Percentiles rank a stretch among this genome's conserved stretches.
Conservation (phyloP, 164 flowering plant species). For the Warburgia ugandensis region DNA sequence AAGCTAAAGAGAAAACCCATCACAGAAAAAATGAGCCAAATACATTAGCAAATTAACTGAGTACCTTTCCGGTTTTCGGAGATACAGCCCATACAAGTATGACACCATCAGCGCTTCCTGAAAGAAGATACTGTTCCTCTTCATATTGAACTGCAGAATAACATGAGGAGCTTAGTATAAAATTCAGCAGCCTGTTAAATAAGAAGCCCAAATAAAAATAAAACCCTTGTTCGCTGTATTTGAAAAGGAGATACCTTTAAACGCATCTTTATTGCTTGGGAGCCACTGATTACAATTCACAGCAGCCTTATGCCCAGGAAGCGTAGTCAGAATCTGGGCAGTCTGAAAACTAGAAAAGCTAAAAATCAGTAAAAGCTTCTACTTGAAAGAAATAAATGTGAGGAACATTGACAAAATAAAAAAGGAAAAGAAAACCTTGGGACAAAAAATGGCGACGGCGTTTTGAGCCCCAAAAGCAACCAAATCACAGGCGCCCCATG, state of each 20-base stretch:
- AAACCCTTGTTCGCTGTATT: neutral
- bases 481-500: conserved; percentile 83
- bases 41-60: too few relatives aligned
- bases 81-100: conserved; percentile 76
- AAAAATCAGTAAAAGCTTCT: neutral
- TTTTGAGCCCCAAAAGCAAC: conserved; percentile 87
- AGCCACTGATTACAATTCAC: conserved; percentile 91
- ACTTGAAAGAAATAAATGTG: neutral
- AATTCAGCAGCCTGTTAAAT: neutral
- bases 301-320: conserved; percentile 80
- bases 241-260: conserved; percentile 43
- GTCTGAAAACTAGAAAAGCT: conserved; percentile 28
- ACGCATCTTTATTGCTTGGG: conserved; percentile 68
- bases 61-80: conserved; percentile 50
- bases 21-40: neutral
- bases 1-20: neutral
- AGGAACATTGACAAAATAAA: neutral
- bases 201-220: neutral
- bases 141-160: conserved; percentile 43
- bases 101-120: conserved; percentile 82
- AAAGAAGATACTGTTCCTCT: conserved; percentile 63
- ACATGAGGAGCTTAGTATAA: conserved; percentile 6
- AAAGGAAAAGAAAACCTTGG: conserved; percentile 36
- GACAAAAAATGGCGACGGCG: conserved; percentile 80
- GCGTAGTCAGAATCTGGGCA: conserved; percentile 79